Evolutionary conservation across 2,329 filamentous ascomycete genomes (phyloP).

Genomic region (Fusarium brevicatenulatum): DNA sequence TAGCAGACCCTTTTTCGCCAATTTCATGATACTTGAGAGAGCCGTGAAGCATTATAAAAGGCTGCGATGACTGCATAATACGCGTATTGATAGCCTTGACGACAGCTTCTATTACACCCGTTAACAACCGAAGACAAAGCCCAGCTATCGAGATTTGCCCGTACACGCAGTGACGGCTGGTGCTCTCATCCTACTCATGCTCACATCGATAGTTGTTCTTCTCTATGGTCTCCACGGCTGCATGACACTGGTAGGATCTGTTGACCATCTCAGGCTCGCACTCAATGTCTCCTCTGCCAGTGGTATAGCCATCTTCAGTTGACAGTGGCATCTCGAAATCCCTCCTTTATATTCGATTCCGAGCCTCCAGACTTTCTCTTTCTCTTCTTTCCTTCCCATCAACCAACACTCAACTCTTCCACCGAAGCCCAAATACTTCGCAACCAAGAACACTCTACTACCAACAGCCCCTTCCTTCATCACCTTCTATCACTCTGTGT

Average conservation of each 20-base stretch:
- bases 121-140: too few relatives aligned
- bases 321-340: background rate
- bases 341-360: background rate
- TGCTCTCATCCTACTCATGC: background rate
- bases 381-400: background rate
- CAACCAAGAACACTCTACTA: background rate
- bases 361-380: background rate
- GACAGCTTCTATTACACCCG: too few relatives aligned
- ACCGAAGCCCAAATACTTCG: background rate
- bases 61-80: background rate
- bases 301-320: too few relatives aligned
- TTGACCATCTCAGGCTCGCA: fast-evolving
- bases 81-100: fast-evolving
- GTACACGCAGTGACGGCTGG: background rate
- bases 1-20: fast-evolving
- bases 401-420: background rate
- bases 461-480: too few relatives aligned
- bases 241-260: fast-evolving
- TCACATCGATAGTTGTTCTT: background rate
- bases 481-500: too few relatives aligned
- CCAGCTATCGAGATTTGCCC: background rate
- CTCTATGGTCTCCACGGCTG: too few relatives aligned
- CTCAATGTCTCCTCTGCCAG: background rate
- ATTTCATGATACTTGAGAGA: background rate
- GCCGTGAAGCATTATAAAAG: fast-evolving